Evolutionary conservation across 1,139 yeast genomes (phyloP), one percentile per base, ranked within the genome.

Genomic region (Candida glucosophila): DNA sequence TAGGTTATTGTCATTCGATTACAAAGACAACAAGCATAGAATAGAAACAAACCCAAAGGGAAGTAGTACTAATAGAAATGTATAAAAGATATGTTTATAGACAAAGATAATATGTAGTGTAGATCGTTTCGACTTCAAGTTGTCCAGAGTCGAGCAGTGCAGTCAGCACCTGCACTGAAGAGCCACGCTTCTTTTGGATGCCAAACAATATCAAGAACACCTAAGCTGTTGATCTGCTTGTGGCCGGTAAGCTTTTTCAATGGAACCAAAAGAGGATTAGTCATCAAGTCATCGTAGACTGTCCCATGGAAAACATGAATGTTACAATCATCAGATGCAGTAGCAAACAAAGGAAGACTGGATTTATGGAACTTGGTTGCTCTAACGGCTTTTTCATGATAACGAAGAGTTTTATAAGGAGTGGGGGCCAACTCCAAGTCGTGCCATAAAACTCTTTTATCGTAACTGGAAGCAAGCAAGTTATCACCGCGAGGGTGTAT

Each of bases 101-200:
- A 16, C 8, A 8, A 16, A 16, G n/a, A 8, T 8, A 8, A 16
- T 16, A 16, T 16, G 8, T 8, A 16, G n/a, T n/a, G n/a, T 16
- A n/a, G n/a, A 8, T 16, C n/a, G n/a, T 16, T 16, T 16, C 8
- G 12, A n/a, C n/a, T n/a, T 19, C 12, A 19, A 19, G 95, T 82
- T 20, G 98, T 90, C 98, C 98, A 90, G 47, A 90, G 65, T 48
- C 95, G 77, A 12, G 96, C 97, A 28, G 90, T 78, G 34, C 94
- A 88, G 55, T 92, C 98, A 13, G 97, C 97, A 42, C 97, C 98
- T n/a, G 95, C 86, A 50, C 93, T 79, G 53, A 90, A 86, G 44
- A 90, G 65, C 99, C 99, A 90, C 2, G 98, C 96, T 56, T 92
- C 97, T 47, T 79, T 77, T 37, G 98, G 97, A 66, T 92, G 98